Percentiles rank a stretch among this genome's conserved stretches.
These are phyloP conservation scores for Trypanosomatidae sp. DNA, from an alignment of 208 protist species.

Conservation along the genomic window DNA sequence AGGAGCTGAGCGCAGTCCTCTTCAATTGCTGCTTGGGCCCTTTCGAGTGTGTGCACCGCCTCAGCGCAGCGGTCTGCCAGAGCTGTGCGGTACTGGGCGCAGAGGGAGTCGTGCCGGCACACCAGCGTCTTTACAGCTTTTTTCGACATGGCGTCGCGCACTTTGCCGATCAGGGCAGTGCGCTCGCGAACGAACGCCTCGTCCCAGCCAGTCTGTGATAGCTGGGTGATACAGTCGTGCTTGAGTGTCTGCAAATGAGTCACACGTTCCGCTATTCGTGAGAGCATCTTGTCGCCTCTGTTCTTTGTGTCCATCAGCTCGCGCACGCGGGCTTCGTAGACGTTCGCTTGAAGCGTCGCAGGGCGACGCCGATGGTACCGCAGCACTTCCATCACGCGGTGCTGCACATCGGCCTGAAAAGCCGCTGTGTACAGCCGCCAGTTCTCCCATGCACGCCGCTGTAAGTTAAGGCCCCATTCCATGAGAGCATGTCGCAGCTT, in stretches of 20 bases:
- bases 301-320: conserved; percentile 59
- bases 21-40: conserved; percentile 21
- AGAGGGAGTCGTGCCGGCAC: conserved; percentile 43
- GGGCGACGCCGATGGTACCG: conserved; percentile 79
- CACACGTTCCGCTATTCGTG: conserved; percentile 54
- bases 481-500: conserved; percentile 36
- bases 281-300: conserved; percentile 53
- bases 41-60: conserved; percentile 22
- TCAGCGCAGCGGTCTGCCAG: conserved; percentile 40
- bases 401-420: conserved; percentile 37
- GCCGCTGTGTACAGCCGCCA: conserved; percentile 33
- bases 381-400: conserved; percentile 60
- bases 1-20: conserved; percentile 28
- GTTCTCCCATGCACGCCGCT: conserved; percentile 25
- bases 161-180: conserved; percentile 31
- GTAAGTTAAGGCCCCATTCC: conserved; percentile 50
- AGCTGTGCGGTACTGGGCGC: conserved; percentile 39
- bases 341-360: conserved; percentile 72
- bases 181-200: conserved; percentile 40
- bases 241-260: conserved; percentile 40
- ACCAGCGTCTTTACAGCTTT: conserved; percentile 54
- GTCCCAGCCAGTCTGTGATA: conserved; percentile 30
- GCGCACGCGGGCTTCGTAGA: conserved; percentile 78
- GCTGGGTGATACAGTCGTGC: conserved; percentile 33
- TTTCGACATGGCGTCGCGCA: conserved; percentile 42